These are phyloP conservation scores for Phylloporus arenicola DNA, from an alignment of 768 basidiomycete genomes.

Conservation along the genomic window DNA sequence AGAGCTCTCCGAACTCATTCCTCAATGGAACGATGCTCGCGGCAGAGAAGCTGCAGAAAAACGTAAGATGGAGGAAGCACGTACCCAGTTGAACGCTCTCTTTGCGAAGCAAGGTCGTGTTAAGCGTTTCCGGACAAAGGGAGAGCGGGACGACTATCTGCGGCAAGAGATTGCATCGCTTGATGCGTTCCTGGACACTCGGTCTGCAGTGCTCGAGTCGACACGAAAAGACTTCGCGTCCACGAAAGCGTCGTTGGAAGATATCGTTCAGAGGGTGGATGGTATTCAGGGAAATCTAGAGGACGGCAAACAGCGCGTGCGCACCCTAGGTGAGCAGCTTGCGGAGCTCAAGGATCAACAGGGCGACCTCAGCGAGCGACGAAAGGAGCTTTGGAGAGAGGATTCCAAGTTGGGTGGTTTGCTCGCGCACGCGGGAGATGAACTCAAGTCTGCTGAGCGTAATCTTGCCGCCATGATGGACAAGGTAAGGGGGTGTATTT, in stretches of 20 bases:
- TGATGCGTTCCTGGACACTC: slow-evolving; percentile 52
- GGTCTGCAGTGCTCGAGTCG: slow-evolving; percentile 50
- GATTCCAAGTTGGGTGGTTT: slow-evolving; percentile 83
- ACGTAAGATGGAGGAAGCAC: slow-evolving; percentile 67
- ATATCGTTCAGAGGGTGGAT: slow-evolving; percentile 55
- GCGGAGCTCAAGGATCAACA: slow-evolving; percentile 60
- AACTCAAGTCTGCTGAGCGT: slow-evolving; percentile 77
- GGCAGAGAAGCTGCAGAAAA: slow-evolving; percentile 49
- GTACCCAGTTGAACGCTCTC: slow-evolving; percentile 63
- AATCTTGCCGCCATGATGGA: slow-evolving; percentile 90
- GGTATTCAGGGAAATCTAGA: slow-evolving; percentile 56
- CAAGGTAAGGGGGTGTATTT: slow-evolving; percentile 48
- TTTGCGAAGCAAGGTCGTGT: slow-evolving; percentile 90
- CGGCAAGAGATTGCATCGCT: slow-evolving; percentile 73
- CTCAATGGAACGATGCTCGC: slow-evolving; percentile 64
- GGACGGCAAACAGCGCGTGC: slow-evolving; percentile 54
- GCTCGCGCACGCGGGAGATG: slow-evolving; percentile 70
- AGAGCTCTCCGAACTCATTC: slow-evolving; percentile 56
- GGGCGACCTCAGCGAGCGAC: slow-evolving; percentile 63
- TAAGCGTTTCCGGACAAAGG: slow-evolving; percentile 75
- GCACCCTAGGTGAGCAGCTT: slow-evolving; percentile 58
- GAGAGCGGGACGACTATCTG: slow-evolving; percentile 80
- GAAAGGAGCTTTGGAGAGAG: slow-evolving; percentile 94
- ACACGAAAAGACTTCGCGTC: slow-evolving; percentile 47
- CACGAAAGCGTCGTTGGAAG: slow-evolving; percentile 43